Evolutionary conservation across 306 rosid species (phyloP).

Genomic region (Calophaca sinica): DNA sequence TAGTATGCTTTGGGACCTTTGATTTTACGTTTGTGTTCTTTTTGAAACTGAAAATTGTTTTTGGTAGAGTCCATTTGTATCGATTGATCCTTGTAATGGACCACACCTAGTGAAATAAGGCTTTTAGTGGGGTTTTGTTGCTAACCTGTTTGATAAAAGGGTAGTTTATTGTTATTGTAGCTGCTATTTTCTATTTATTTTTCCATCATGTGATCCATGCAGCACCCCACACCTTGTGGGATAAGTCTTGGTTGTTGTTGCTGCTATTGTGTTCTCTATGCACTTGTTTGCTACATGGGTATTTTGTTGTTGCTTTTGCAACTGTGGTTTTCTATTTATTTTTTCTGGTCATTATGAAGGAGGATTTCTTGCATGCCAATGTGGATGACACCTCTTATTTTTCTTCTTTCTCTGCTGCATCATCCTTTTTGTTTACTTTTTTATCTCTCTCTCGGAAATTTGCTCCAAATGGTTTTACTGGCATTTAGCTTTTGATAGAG

Average conservation of each 20-base stretch:
- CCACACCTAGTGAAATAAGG: background rate
- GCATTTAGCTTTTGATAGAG: no score
- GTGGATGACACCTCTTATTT: no score
- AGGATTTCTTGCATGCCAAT: no score
- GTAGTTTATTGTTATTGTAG: background rate
- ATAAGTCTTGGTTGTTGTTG: background rate
- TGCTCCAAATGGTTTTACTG: no score
- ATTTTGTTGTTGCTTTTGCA: no score
- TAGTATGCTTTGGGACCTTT: constrained; percentile 21
- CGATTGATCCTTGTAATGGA: constrained; percentile 9
- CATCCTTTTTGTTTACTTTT: no score
- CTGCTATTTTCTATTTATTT: background rate
- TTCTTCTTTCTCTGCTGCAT: no score
- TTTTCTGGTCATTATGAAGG: no score
- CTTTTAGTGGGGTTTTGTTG: constrained; percentile 16
- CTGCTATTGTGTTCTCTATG: no score
- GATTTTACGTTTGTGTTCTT: background rate
- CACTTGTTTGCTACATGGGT: no score
- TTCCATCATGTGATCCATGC: background rate
- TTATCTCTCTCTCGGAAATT: no score
- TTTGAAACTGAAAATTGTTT: background rate
- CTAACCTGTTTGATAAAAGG: constrained; percentile 12
- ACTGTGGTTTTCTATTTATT: no score
- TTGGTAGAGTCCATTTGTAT: background rate
- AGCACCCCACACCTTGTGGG: background rate